These are phyloP conservation scores for Quercus variabilis DNA, from an alignment of 306 rosid genomes.

Conservation along the genomic window DNA sequence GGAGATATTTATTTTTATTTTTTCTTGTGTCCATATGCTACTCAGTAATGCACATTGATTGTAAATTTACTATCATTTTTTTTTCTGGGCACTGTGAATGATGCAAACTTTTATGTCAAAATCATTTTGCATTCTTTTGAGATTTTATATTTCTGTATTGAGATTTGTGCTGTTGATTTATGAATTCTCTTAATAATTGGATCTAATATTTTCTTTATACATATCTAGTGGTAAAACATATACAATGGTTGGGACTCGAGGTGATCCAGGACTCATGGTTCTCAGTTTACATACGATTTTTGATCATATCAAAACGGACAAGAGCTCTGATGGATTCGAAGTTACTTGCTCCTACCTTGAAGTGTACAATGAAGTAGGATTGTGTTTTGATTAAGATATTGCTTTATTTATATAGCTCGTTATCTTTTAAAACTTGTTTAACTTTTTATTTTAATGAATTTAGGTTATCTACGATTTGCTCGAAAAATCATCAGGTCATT, in stretches of 20 bases:
- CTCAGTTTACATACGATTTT: constrained; percentile 56
- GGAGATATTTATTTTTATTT: not conserved
- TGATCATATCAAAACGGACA: constrained; percentile 45
- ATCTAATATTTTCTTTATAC: not conserved
- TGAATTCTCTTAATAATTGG: not conserved
- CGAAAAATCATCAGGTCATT: constrained; percentile 60
- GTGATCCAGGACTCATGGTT: constrained; percentile 72
- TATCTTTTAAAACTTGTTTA: not conserved
- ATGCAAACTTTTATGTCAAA: not conserved
- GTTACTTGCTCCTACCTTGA: constrained; percentile 67
- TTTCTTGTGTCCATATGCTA: not conserved
- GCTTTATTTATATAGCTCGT: not conserved
- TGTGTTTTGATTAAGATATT: not conserved
- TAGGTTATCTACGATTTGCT: constrained; percentile 68
- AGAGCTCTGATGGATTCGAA: constrained; percentile 51
- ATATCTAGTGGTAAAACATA: constrained; percentile 56
- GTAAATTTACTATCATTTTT: not conserved
- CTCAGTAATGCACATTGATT: not conserved
- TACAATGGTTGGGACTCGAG: constrained; percentile 62
- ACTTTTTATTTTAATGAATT: constrained; percentile 7
- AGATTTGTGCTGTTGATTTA: constrained; percentile 2
- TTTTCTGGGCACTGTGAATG: not conserved
- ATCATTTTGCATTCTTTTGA: not conserved
- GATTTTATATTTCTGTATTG: constrained; percentile 1
- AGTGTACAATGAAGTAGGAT: constrained; percentile 54